phyloP scores from a whole-genome alignment of 352 stramenopile genomes.

The Globisporangium heterothallicum region DNA sequence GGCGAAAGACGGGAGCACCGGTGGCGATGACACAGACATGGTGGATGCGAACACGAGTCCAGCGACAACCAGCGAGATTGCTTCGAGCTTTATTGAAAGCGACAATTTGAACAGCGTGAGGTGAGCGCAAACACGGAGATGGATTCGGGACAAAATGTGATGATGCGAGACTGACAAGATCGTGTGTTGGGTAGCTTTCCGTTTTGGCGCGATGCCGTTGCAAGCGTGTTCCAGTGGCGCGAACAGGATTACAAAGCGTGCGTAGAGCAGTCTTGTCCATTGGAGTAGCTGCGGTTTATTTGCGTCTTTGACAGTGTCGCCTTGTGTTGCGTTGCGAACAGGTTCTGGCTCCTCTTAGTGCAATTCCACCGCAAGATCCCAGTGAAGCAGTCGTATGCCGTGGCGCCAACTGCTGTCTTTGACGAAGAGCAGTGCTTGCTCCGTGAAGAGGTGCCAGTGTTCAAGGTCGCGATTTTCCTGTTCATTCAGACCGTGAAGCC shows the following conservation, averaged over 20 bases:
- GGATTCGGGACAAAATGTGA: too few relatives aligned
- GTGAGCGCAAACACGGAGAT: neutral
- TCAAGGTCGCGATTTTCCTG: constrained; percentile 73
- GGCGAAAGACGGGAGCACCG: constrained; percentile 9
- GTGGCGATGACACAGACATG: constrained; percentile 41
- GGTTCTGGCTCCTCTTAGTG: constrained; percentile 76
- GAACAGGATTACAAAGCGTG: constrained; percentile 74
- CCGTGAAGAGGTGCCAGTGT: constrained; percentile 53
- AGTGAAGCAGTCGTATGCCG: constrained; percentile 23
- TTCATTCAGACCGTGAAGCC: constrained; percentile 80
- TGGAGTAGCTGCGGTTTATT: too few relatives aligned
- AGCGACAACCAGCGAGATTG: neutral
- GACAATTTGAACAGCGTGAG: constrained; percentile 51
- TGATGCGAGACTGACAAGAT: too few relatives aligned
- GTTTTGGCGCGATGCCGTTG: constrained; percentile 60
- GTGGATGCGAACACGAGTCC: constrained; percentile 14
- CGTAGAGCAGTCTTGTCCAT: neutral
- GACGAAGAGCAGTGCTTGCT: constrained; percentile 53
- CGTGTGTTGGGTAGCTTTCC: constrained; percentile 24
- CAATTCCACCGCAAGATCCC: constrained; percentile 71
- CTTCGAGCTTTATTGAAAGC: constrained; percentile 36
- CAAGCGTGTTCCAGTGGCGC: constrained; percentile 65
- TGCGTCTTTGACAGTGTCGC: too few relatives aligned
- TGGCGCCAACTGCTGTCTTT: constrained; percentile 20
- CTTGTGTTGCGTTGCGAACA: too few relatives aligned